Conservation (phyloP, 1,284 basidiomycete genomes). For the Ganoderma resinaceum region DNA sequence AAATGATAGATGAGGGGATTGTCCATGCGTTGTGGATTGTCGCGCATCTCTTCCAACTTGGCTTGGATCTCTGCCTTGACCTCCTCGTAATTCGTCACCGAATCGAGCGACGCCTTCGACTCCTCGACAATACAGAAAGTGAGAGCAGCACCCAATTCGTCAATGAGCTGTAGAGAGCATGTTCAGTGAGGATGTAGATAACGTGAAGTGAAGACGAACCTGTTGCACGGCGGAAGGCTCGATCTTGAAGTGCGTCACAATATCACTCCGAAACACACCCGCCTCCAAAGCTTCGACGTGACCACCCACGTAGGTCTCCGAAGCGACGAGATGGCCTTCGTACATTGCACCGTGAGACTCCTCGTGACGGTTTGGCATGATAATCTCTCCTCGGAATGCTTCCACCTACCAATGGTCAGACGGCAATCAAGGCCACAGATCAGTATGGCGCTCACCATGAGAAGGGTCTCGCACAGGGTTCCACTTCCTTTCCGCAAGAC, state of each 20-base stretch:
- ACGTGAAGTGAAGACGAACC: slow-evolving; percentile 50
- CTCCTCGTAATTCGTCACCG: slow-evolving; percentile 96
- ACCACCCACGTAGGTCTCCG: slow-evolving; percentile 98
- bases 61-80: slow-evolving; percentile 84
- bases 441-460: slow-evolving; percentile 78
- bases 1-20: slow-evolving; percentile 98
- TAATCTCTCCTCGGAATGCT: slow-evolving; percentile 90
- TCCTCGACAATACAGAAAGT: slow-evolving; percentile 92
- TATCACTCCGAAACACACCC: slow-evolving; percentile 97
- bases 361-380: slow-evolving; percentile 98
- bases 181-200: background rate
- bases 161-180: slow-evolving; percentile 74
- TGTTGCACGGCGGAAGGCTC: slow-evolving; percentile 88
- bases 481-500: slow-evolving; percentile 96
- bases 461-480: slow-evolving; percentile 95
- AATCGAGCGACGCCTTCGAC: slow-evolving; percentile 81
- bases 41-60: slow-evolving; percentile 90
- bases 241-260: slow-evolving; percentile 95
- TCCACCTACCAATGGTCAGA: slow-evolving; percentile 74
- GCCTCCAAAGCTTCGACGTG: slow-evolving; percentile 99
- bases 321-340: slow-evolving; percentile 94
- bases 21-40: slow-evolving; percentile 89
- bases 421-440: background rate
- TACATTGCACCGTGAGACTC: slow-evolving; percentile 94
- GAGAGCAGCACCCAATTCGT: slow-evolving; percentile 93